Conservation (phyloP, 2,329 filamentous ascomycete genomes). For the Penicillium sclerotiorum region DNA sequence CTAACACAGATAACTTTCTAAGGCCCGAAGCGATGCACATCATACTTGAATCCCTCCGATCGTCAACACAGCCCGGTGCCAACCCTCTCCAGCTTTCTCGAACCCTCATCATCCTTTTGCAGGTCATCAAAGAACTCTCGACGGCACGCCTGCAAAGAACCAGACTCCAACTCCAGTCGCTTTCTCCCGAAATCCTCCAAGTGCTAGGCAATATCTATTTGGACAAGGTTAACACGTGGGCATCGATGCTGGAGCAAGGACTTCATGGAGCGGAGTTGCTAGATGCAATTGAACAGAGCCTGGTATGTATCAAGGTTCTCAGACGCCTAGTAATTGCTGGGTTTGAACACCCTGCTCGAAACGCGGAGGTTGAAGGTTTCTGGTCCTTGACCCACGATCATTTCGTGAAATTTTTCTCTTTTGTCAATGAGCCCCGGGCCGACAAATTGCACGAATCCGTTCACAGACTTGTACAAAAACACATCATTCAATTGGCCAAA, state of each 20-base stretch:
- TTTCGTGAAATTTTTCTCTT: slow-evolving; percentile 72
- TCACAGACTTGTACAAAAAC: slow-evolving; percentile 73
- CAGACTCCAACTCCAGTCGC: slow-evolving; percentile 73
- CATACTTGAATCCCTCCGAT: slow-evolving; percentile 66
- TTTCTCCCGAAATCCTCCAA: slow-evolving; percentile 82
- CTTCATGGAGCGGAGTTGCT: slow-evolving; percentile 62
- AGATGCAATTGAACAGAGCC: slow-evolving; percentile 72
- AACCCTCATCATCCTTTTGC: slow-evolving; percentile 74
- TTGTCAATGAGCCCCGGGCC: slow-evolving; percentile 62
- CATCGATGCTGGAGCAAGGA: slow-evolving; percentile 59
- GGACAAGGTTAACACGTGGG: slow-evolving; percentile 71
- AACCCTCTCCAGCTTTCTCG: slow-evolving; percentile 70
- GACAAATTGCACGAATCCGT: slow-evolving; percentile 57
- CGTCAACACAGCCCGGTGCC: slow-evolving; percentile 53
- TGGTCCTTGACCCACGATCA: slow-evolving; percentile 79
- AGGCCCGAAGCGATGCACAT: slow-evolving; percentile 53
- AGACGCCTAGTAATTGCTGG: slow-evolving; percentile 77
- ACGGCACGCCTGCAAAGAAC: slow-evolving; percentile 76
- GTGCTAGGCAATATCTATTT: slow-evolving; percentile 78
- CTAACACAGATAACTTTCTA: not conserved
- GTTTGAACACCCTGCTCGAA: slow-evolving; percentile 81
- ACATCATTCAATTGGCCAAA: slow-evolving; percentile 87
- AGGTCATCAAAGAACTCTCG: slow-evolving; percentile 87
- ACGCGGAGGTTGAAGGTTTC: slow-evolving; percentile 73
- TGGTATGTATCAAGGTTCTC: slow-evolving; percentile 77